A percentile compares a stretch with the other conserved stretches of the same genome.
Conservation (phyloP, 2,329 filamentous ascomycete species). For the Purpureocillium lavendulum region DNA sequence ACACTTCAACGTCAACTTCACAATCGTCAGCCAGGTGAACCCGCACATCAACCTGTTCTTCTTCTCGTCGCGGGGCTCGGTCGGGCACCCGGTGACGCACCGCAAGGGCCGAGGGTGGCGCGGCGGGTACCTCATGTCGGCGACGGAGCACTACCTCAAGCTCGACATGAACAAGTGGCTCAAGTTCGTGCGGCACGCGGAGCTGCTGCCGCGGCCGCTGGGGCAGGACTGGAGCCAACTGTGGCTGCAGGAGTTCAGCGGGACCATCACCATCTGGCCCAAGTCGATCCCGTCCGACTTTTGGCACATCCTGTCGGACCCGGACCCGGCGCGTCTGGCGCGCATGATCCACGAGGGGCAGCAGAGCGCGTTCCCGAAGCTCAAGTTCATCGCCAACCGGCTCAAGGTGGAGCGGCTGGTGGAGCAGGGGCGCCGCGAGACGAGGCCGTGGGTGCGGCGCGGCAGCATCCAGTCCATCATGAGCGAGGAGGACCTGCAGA, state of each 20-base stretch:
- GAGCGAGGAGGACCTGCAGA: conserved; percentile 50
- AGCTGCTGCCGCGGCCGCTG: conserved; percentile 79
- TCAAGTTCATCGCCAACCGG: conserved; percentile 84
- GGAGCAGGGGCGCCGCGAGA: conserved; percentile 49
- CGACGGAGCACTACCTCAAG: conserved; percentile 90
- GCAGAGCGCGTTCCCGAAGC: conserved; percentile 80
- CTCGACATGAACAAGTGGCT: conserved; percentile 97
- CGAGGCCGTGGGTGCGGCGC: conserved; percentile 36
- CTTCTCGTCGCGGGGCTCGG: conserved; percentile 87
- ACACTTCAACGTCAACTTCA: conserved; percentile 98
- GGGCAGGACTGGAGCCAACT: conserved; percentile 97
- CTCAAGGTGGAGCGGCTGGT: conserved; percentile 70
- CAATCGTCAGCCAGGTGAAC: conserved; percentile 82
- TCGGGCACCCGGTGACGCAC: conserved; percentile 90
- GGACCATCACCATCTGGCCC: conserved; percentile 95
- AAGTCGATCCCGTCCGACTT: conserved; percentile 74
- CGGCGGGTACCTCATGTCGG: conserved; percentile 87
- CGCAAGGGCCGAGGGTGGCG: conserved; percentile 90
- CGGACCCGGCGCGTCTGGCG: conserved; percentile 63
- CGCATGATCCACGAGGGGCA: conserved; percentile 88
- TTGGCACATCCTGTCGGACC: conserved; percentile 77
- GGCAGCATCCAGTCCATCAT: conserved; percentile 52
- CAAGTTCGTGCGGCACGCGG: conserved; percentile 84
- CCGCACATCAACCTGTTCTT: conserved; percentile 99
- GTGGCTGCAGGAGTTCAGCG: conserved; percentile 91